phyloP scores from a whole-genome alignment of 176 grass and related monocot genomes.

The Tuctoria greenei region DNA sequence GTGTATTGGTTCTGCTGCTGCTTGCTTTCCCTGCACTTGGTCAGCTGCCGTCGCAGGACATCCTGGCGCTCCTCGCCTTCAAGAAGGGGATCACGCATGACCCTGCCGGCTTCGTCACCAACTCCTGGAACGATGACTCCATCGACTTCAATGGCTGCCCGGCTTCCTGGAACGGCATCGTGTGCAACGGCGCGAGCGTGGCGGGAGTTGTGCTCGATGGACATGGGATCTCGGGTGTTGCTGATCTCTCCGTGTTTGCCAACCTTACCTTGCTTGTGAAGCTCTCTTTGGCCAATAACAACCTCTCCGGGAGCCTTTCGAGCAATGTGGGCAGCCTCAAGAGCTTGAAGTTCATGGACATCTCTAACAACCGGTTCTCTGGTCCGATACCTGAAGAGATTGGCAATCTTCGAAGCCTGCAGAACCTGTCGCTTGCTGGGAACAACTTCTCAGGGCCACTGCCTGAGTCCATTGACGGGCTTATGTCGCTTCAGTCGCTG shows the following conservation, averaged over 20 bases:
- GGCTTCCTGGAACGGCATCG: conserved; percentile 86
- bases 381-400: conserved; percentile 60
- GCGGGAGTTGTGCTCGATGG: conserved; percentile 77
- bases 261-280: conserved; percentile 85
- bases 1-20: conserved; percentile 51
- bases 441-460: conserved; percentile 86
- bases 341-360: conserved; percentile 79
- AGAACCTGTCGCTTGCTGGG: conserved; percentile 76
- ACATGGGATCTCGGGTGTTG: conserved; percentile 67
- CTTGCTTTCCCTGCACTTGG: conserved; percentile 47
- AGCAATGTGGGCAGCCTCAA: conserved; percentile 56
- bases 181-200: conserved; percentile 81
- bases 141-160: conserved; percentile 96
- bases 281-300: conserved; percentile 85
- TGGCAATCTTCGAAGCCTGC: conserved; percentile 67
- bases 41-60: conserved; percentile 87
- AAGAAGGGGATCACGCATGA: conserved; percentile 96
- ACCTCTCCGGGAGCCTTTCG: conserved; percentile 71
- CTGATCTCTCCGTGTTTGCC: conserved; percentile 71
- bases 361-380: conserved; percentile 72
- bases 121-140: conserved; percentile 94
- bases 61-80: conserved; percentile 85
- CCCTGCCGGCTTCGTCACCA: conserved; percentile 68
- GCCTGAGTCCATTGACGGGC: conserved; percentile 62
- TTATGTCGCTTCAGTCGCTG: conserved; percentile 70